phyloP scores from a whole-genome alignment of 2,329 filamentous ascomycete genomes.

The Colletotrichum agaves region DNA sequence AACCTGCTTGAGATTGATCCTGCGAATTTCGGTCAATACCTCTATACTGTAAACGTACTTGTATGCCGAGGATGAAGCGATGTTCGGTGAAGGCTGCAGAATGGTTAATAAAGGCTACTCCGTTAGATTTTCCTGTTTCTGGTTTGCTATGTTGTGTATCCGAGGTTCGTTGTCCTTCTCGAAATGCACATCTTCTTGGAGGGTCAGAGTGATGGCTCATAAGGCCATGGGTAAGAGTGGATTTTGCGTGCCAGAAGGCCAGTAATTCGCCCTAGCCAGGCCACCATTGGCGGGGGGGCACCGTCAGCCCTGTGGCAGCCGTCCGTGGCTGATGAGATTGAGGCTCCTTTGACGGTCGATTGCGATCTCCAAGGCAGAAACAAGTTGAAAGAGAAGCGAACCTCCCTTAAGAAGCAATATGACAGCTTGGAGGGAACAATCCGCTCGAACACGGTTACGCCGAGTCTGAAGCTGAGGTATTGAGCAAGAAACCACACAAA shows the following conservation, averaged over 20 bases:
- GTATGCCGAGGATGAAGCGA: background rate
- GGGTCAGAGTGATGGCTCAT: background rate
- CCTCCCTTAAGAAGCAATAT: background rate
- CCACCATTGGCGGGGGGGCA: conserved; percentile 15
- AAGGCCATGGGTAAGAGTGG: background rate
- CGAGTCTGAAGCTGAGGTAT: background rate
- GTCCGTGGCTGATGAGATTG: background rate
- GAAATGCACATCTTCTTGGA: background rate
- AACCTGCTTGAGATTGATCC: background rate
- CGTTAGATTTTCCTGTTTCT: background rate
- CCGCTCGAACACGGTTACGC: conserved; percentile 12
- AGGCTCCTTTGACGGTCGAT: background rate
- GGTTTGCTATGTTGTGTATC: background rate
- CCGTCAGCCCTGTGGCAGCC: conserved; percentile 27
- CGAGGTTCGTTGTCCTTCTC: background rate
- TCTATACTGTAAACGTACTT: background rate
- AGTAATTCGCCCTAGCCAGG: conserved; percentile 15
- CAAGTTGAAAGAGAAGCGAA: background rate
- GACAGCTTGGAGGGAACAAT: background rate
- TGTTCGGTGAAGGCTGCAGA: background rate
- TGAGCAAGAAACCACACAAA: background rate
- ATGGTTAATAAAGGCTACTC: too few species aligned
- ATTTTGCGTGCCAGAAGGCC: background rate
- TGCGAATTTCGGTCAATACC: too few species aligned
- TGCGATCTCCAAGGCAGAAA: background rate